Evolutionary conservation across 768 basidiomycete genomes (phyloP).

Genomic region (Suillus sp.): DNA sequence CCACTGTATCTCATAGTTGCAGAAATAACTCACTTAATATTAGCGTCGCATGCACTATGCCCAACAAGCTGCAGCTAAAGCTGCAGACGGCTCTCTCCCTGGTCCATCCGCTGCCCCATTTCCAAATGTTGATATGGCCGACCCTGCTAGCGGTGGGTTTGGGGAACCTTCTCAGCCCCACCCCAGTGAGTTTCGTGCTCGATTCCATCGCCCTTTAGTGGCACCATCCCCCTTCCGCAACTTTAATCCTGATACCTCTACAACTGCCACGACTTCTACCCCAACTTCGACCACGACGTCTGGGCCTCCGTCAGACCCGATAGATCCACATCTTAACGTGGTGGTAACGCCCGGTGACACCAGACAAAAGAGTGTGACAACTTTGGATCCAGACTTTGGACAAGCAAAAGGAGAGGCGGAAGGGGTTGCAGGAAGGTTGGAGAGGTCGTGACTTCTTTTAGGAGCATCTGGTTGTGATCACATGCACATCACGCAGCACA

Average conservation of each 20-base stretch:
- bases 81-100: slow-evolving; percentile 29
- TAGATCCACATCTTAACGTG: slow-evolving; percentile 34
- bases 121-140: slow-evolving; percentile 33
- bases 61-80: slow-evolving; percentile 36
- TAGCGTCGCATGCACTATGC: slow-evolving; percentile 53
- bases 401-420: slow-evolving; percentile 28
- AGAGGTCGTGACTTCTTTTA: slow-evolving; percentile 16
- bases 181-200: slow-evolving; percentile 61
- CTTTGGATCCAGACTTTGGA: slow-evolving; percentile 28
- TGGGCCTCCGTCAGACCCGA: slow-evolving; percentile 35
- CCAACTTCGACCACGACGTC: slow-evolving; percentile 38
- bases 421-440: slow-evolving; percentile 23
- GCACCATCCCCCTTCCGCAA: slow-evolving; percentile 62
- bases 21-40: slow-evolving; percentile 1
- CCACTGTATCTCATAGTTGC: slow-evolving; percentile 13
- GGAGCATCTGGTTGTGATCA: background rate
- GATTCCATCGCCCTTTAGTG: slow-evolving; percentile 62
- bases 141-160: slow-evolving; percentile 32
- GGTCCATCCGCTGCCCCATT: slow-evolving; percentile 35
- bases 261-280: slow-evolving; percentile 35
- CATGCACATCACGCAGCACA: background rate
- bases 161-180: slow-evolving; percentile 34
- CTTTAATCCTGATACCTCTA: slow-evolving; percentile 31
- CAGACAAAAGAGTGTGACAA: slow-evolving; percentile 24
- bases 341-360: slow-evolving; percentile 30